phyloP scores from a whole-genome alignment of 2,329 filamentous ascomycete genomes.

The Epichloe gansuensis region DNA sequence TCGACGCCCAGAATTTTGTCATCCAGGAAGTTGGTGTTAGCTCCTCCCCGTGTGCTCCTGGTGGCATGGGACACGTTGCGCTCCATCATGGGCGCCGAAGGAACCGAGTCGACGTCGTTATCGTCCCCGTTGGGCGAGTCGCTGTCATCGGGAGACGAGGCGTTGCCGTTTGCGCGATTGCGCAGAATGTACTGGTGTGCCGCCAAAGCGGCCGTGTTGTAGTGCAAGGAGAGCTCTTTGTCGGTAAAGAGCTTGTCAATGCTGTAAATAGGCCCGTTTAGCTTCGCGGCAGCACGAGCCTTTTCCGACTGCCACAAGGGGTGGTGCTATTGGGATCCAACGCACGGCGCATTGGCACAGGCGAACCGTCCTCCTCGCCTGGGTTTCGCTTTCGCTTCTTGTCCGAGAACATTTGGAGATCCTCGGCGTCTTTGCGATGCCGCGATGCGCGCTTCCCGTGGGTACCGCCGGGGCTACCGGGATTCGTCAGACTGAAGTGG shows the following conservation, averaged over 20 bases:
- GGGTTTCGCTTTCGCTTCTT: slow-evolving; percentile 52
- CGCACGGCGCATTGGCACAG: slow-evolving; percentile 42
- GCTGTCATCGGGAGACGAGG: slow-evolving; percentile 39
- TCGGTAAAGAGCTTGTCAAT: slow-evolving; percentile 61
- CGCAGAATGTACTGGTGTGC: slow-evolving; percentile 50
- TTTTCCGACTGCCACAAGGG: slow-evolving; percentile 51
- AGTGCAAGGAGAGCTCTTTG: slow-evolving; percentile 54
- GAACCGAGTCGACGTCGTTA: slow-evolving; percentile 33
- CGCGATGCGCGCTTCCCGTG: slow-evolving; percentile 52
- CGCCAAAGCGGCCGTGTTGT: slow-evolving; percentile 49
- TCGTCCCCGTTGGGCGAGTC: slow-evolving; percentile 41
- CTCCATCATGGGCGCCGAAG: slow-evolving; percentile 47
- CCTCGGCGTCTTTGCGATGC: slow-evolving; percentile 48
- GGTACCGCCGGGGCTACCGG: slow-evolving; percentile 49
- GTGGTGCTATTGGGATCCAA: slow-evolving; percentile 47
- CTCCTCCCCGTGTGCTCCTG: slow-evolving; percentile 45
- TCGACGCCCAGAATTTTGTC: slow-evolving; percentile 48
- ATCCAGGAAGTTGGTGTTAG: slow-evolving; percentile 43
- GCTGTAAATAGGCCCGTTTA: slow-evolving; percentile 49
- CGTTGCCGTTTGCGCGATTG: slow-evolving; percentile 39
- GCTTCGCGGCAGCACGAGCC: slow-evolving; percentile 38
- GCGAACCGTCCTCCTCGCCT: slow-evolving; percentile 51
- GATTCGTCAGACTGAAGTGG: slow-evolving; percentile 55
- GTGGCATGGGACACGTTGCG: slow-evolving; percentile 52
- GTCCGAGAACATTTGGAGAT: slow-evolving; percentile 41